A percentile compares a stretch with the other conserved stretches of the same genome.
These are phyloP conservation scores for Ostreobium quekettii DNA, from an alignment of 139 green algal genomes.

Conservation along the genomic window DNA sequence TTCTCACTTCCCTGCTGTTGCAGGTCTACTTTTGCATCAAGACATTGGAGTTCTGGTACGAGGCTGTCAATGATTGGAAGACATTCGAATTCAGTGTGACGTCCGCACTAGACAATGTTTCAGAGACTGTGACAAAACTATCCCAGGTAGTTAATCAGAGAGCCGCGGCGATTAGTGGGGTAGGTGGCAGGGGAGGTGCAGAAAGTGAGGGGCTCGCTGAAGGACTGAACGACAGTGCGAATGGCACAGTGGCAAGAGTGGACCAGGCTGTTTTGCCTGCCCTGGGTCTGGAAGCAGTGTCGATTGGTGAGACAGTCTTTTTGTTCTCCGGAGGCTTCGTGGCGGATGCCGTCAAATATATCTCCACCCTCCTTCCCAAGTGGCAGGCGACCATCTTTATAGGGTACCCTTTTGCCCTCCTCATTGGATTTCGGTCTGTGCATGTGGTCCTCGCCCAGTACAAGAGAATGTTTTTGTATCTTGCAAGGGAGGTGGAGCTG, in stretches of 20 bases:
- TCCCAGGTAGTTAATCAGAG: neutral
- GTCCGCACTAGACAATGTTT: too few species aligned
- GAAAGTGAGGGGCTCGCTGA: neutral
- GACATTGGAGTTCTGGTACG: constrained; percentile 3
- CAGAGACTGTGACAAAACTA: neutral
- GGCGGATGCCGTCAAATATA: neutral
- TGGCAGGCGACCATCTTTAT: constrained; percentile 5
- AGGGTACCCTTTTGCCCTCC: neutral
- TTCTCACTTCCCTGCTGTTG: neutral
- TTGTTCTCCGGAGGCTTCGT: neutral
- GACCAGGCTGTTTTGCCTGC: neutral
- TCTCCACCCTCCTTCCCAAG: neutral
- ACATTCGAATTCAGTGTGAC: too few species aligned
- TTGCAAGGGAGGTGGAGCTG: neutral
- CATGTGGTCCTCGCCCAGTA: constrained; percentile 7
- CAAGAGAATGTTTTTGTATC: constrained; percentile 1
- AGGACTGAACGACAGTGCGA: neutral
- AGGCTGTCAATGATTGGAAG: neutral
- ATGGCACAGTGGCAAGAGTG: neutral
- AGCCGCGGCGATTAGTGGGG: neutral
- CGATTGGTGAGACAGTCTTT: too few species aligned
- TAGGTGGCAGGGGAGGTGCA: neutral
- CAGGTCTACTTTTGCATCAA: constrained; percentile 14
- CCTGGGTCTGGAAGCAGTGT: neutral
- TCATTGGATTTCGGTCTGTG: constrained; percentile 13